Base-by-base conservation (phyloP, 2,329 filamentous ascomycete genomes). In the Epichloe gansuensis region DNA sequence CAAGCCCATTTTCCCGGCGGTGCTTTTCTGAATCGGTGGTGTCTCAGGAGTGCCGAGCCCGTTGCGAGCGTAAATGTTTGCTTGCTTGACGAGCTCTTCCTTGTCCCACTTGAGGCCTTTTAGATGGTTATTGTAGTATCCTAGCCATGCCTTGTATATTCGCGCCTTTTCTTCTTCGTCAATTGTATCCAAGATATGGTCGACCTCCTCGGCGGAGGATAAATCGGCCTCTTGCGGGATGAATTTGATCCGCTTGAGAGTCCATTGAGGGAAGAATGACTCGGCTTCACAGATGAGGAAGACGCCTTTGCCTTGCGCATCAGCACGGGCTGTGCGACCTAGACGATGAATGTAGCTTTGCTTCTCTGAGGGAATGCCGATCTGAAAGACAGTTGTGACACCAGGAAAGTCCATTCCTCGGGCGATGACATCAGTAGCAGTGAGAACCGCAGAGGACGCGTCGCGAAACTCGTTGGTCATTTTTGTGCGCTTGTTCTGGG, bases 331-430 rank as follows among this genome's bases (percentile, higher is more conserved):
- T 2, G 83, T 86, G 46, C 82, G 81, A 51, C 83, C 82, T 12
- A 86, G 72, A 43, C 82, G 80, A 63, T 86, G 83, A 54, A 86
- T 78, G 67, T 86, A 86, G 47, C 78, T 77, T 62, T 85, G 79
- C 56, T 77, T 76, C 58, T 78, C 76, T 4, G 71, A 67, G 9
- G 82, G 80, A 4, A 81, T 64, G 51, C 82, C 81, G 17, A 81
- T 68, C 63, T 86, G 82, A 59, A 85, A 76, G 51, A 86, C 81
- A 56, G 82, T 79, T 15, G 80, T 83, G 39, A 86, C 81, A n/a
- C 76, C 74, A 0, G 83, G 83, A 63, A 86, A 86, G 61, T 87
- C 83, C 80, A 88, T 85, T 58, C 83, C 83, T 57, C 83, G 80
- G 11, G 83, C 83, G 25, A 85, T 80, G 39, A 88, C 82, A 60